phyloP scores from a whole-genome alignment of 1,284 basidiomycete species.

The Trametes polyzona region DNA sequence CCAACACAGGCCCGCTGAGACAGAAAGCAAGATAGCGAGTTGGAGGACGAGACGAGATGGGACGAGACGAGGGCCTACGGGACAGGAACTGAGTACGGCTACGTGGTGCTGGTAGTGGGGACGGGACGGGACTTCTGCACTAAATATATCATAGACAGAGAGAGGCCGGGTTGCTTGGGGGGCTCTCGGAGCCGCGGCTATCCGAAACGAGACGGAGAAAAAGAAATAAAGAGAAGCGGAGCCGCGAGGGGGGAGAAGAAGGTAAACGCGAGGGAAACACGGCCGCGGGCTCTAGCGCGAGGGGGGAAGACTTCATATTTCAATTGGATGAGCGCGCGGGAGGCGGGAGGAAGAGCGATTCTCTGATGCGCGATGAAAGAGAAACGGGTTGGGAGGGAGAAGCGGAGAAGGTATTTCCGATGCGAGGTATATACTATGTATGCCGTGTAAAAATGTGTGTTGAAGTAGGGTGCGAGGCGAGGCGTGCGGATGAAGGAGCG shows the following conservation, averaged over 20 bases:
- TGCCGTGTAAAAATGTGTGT: constrained; percentile 13
- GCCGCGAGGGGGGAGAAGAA: neutral
- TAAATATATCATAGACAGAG: constrained; percentile 10
- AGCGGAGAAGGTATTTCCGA: constrained; percentile 12
- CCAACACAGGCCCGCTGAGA: neutral
- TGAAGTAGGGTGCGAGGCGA: constrained; percentile 14
- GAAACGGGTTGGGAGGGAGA: neutral
- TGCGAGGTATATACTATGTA: constrained; percentile 22
- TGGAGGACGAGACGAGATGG: constrained; percentile 2
- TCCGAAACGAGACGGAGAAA: neutral
- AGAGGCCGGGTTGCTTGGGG: no score
- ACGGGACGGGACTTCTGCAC: no score
- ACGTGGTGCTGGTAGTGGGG: no score
- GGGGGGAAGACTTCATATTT: constrained; percentile 8
- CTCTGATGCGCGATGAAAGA: neutral
- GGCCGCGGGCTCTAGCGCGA: neutral
- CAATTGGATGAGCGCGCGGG: neutral
- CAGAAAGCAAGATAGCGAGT: constrained; percentile 14
- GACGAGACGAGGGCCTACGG: no score
- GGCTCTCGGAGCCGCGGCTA: constrained; percentile 6
- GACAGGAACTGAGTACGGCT: no score
- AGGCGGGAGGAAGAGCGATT: neutral
- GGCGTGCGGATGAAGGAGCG: constrained; percentile 20
- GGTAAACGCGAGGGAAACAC: neutral
- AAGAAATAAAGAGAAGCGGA: neutral